Percentiles rank a stretch among this genome's conserved stretches.
These are phyloP conservation scores for Fusarium sp. DNA, from an alignment of 2,329 filamentous ascomycete genomes.

Conservation along the genomic window DNA sequence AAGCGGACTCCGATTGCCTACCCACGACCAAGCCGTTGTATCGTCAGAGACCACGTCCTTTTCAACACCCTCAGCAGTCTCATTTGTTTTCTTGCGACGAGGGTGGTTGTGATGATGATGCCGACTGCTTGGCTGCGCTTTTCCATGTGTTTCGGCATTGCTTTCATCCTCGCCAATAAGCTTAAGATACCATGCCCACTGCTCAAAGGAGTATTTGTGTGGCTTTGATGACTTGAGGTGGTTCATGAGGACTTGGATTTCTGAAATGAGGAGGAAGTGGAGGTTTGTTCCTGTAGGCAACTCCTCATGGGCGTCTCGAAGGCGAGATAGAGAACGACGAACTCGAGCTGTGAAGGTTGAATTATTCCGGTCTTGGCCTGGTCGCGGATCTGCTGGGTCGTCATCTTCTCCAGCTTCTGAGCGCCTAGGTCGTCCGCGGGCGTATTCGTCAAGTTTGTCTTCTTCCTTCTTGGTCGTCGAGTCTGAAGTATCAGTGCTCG, in stretches of 20 bases:
- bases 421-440: slow-evolving; percentile 13
- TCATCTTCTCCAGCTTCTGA: not conserved
- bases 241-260: slow-evolving; percentile 73
- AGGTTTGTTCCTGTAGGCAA: slow-evolving; percentile 62
- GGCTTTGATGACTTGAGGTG: slow-evolving; percentile 68
- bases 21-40: slow-evolving; percentile 72
- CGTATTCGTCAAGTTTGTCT: not conserved
- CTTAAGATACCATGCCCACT: slow-evolving; percentile 87
- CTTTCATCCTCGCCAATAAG: slow-evolving; percentile 76
- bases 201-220: slow-evolving; percentile 79
- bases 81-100: not conserved
- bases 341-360: slow-evolving; percentile 48
- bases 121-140: slow-evolving; percentile 46
- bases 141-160: slow-evolving; percentile 61
- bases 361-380: slow-evolving; percentile 26
- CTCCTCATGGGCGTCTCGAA: slow-evolving; percentile 50
- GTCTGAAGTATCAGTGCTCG: not conserved
- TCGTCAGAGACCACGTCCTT: slow-evolving; percentile 41
- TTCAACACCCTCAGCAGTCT: not conserved
- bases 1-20: slow-evolving; percentile 74
- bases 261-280: slow-evolving; percentile 74
- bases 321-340: slow-evolving; percentile 49
- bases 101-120: slow-evolving; percentile 13
- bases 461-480: slow-evolving; percentile 24
- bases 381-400: slow-evolving; percentile 17